Evolutionary conservation across 164 flowering plant species (phyloP), one percentile per base, ranked within the genome.

Genomic region (Chimonanthus praecox): DNA sequence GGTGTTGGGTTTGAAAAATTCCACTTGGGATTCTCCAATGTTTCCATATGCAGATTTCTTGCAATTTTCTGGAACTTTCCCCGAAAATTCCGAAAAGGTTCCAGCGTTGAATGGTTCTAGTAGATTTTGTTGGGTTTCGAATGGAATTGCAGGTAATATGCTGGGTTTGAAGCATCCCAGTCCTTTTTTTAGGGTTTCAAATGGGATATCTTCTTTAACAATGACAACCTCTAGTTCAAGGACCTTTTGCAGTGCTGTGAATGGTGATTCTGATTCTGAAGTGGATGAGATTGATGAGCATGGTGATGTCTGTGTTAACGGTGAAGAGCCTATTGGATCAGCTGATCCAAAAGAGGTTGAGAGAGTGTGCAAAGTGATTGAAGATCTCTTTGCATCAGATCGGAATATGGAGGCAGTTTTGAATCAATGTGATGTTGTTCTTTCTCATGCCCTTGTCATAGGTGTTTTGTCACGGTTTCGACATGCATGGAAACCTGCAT

Each of bases 391-490:
- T 73, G 88, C 85, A 0, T 74, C 88, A 49, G 99, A 94, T 79
- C 74, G 88, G 72, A 93, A 88, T 71, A 90, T 94, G 97, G 99
- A 89, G 81, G 95, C 88, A 0, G 94, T 89, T 78, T 81, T 92
- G 6, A 92, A 94, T 79, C 94, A 87, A 73, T 88, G 92, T 76
- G 85, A 81, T 48, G 61, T 92, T 16, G 69, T 76, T 58, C 82
- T 94, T 61, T 84, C 89, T 1, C 92, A 84, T 76, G 89, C 81
- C 70, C 78, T 96, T 78, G 93, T 94, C 5, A 71, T 88, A 47
- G 92, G 71, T 44, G 93, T 96, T 47, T 79, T 96, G 76, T 73
- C 79, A 45, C 70, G 94, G 74, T 92, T 87, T 74, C 72, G 79
- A 20, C 93, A 87, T 76, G 98, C 97, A 9, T 68, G 94, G 49